A percentile compares a stretch with the other conserved stretches of the same genome.
Conservation (phyloP, 495 filamentous ascomycete species). For the Penicillium crystallinum region DNA sequence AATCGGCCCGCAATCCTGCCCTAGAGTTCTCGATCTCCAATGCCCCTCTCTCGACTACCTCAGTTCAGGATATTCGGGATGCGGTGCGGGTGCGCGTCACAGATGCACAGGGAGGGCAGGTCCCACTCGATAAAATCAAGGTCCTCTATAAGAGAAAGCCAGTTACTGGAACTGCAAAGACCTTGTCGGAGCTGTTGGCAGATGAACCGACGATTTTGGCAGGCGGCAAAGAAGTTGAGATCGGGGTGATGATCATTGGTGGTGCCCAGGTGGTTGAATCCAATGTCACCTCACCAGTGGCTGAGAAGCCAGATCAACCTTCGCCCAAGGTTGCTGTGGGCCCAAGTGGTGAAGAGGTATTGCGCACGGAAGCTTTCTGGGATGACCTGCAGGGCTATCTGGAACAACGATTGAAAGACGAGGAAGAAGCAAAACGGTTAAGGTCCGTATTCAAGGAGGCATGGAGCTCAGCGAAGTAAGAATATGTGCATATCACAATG, state of each 20-base stretch:
- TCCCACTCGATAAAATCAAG: slow-evolving; percentile 65
- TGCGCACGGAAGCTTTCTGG: slow-evolving; percentile 80
- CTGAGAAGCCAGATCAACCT: slow-evolving; percentile 26
- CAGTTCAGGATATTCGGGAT: slow-evolving; percentile 67
- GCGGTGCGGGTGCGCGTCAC: slow-evolving; percentile 47
- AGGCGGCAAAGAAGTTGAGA: slow-evolving; percentile 53
- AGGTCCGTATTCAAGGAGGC: slow-evolving; percentile 62
- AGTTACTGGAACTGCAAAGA: slow-evolving; percentile 55
- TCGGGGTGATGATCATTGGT: slow-evolving; percentile 84
- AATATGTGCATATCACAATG: not conserved
- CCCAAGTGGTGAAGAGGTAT: slow-evolving; percentile 50
- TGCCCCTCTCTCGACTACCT: slow-evolving; percentile 56
- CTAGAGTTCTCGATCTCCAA: slow-evolving; percentile 58
- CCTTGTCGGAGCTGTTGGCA: slow-evolving; percentile 45
- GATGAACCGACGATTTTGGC: slow-evolving; percentile 36
- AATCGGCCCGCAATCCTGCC: slow-evolving; percentile 67
- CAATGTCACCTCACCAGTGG: slow-evolving; percentile 22
- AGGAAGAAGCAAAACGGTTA: slow-evolving; percentile 58
- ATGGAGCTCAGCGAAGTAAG: slow-evolving; percentile 45
- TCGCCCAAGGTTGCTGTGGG: slow-evolving; percentile 47
- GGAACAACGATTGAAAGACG: slow-evolving; percentile 69
- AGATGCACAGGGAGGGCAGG: slow-evolving; percentile 28
- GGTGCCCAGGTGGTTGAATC: slow-evolving; percentile 37
- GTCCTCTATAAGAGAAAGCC: slow-evolving; percentile 81
- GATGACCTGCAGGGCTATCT: slow-evolving; percentile 76